Evolutionary conservation across 306 rosid species (phyloP), one percentile per base, ranked within the genome.

Genomic region (Spatholobus suberectus): DNA sequence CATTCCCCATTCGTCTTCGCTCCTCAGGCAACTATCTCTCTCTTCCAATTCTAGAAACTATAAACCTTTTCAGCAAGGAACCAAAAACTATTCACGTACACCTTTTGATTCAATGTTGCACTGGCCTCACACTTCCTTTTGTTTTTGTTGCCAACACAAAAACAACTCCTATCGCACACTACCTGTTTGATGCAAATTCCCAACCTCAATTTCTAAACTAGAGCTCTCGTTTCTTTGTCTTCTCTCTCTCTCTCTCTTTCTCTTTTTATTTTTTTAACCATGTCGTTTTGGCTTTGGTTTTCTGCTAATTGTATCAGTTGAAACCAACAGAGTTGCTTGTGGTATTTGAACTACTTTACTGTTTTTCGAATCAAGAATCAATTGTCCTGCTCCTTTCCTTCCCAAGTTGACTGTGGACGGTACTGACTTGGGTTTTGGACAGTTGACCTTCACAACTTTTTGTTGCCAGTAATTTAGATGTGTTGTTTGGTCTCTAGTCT

Each of bases 1-100:
- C 98, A 89, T 58, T 94, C 95, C 26, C 98, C 98, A 46, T 75
- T 94, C 89, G 87, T 94, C 83, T 94, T 94, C 87, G 84, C 98
- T 89, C 98, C 98, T 8, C 95, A 94, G 86, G 98, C n/a, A n/a
- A n/a, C n/a, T n/a, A n/a, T n/a, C n/a, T n/a, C n/a, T n/a, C n/a
- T n/a, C n/a, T n/a, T 91, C 14, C 47, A 8, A 41, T 82, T 73
- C n/a, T 35, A 29, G 1, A 29, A 1, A 29, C 3, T 29, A 1
- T 29, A 29, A 29, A 29, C 32, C 34, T 26, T 6, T 46, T 24
- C 74, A 1, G 14, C 12, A 6, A 37, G n/a, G n/a, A n/a, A n/a
- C n/a, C n/a, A n/a, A n/a, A n/a, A n/a, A n/a, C n/a, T n/a, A n/a
- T n/a, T n/a, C 6, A 35, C 6, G 5, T 0, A 10, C 1, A 4